Evolutionary conservation across 1,284 basidiomycete genomes (phyloP).

Genomic region (Tausonia pullulans): DNA sequence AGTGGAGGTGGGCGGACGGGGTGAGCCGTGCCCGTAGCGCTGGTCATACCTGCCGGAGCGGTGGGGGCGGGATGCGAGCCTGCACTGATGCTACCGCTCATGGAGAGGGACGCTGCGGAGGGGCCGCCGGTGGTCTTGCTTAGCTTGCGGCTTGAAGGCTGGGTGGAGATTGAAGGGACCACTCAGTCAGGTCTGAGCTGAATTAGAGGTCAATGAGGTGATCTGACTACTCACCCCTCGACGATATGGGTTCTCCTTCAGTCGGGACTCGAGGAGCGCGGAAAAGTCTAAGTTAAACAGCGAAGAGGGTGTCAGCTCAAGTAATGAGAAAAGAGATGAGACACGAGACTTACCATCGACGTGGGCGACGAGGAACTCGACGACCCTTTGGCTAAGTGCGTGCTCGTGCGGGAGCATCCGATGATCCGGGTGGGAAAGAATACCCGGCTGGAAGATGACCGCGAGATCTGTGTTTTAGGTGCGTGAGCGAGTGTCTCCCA

Average conservation of each 20-base stretch:
- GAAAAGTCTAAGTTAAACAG: slow-evolving; percentile 1
- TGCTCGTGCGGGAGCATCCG: slow-evolving; percentile 73
- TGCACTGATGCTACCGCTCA: too few relatives aligned
- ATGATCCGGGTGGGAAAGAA: slow-evolving; percentile 78
- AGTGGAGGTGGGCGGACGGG: not conserved
- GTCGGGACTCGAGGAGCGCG: slow-evolving; percentile 8
- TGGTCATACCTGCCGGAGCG: too few relatives aligned
- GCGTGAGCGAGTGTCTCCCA: not conserved
- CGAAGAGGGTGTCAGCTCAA: too few relatives aligned
- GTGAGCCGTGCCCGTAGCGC: not conserved
- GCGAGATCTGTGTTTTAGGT: slow-evolving; percentile 58
- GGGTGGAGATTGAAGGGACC: too few relatives aligned
- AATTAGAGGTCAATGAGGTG: too few relatives aligned
- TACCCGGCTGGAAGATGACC: slow-evolving; percentile 84
- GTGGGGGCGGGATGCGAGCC: too few relatives aligned
- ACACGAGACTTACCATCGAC: slow-evolving; percentile 24
- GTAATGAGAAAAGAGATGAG: too few relatives aligned
- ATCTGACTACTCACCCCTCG: not conserved
- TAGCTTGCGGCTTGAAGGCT: too few relatives aligned
- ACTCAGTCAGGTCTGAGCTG: too few relatives aligned
- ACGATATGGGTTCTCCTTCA: slow-evolving; percentile 15
- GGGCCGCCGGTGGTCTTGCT: too few relatives aligned
- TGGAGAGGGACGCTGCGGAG: too few relatives aligned
- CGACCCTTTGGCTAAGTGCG: slow-evolving; percentile 71
- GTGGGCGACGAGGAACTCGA: slow-evolving; percentile 83